phyloP scores from a whole-genome alignment of 495 filamentous ascomycete species.

The Letharia columbiana region DNA sequence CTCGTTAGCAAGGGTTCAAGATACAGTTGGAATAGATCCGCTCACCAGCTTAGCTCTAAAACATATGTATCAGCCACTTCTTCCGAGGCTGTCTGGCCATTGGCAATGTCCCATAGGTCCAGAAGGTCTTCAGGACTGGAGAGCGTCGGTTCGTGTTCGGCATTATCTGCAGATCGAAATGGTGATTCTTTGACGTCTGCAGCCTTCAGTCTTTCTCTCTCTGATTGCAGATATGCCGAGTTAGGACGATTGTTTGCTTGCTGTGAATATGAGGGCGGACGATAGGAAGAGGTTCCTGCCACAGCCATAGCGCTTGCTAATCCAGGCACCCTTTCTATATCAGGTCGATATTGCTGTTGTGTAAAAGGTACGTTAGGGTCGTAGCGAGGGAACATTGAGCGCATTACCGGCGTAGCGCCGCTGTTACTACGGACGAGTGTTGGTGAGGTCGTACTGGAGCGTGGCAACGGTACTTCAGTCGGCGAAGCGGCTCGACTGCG shows the following conservation, averaged over 20 bases:
- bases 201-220: constrained; percentile 6
- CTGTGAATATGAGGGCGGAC: constrained; percentile 9
- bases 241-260: constrained; percentile 11
- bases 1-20: neutral
- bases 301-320: constrained; percentile 18
- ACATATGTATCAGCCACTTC: constrained; percentile 13
- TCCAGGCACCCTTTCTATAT: constrained; percentile 15
- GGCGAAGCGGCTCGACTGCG: constrained; percentile 16
- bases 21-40: neutral
- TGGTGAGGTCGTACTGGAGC: constrained; percentile 21
- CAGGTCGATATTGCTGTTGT: constrained; percentile 59
- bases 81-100: constrained; percentile 23
- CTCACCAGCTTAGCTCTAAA: constrained; percentile 24
- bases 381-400: constrained; percentile 75
- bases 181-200: constrained; percentile 16
- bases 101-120: constrained; percentile 24
- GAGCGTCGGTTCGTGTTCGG: constrained; percentile 12
- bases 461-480: constrained; percentile 13
- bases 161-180: constrained; percentile 15
- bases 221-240: constrained; percentile 2
- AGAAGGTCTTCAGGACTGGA: constrained; percentile 24
- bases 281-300: constrained; percentile 17
- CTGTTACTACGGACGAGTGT: constrained; percentile 17
- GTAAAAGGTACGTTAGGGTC: constrained; percentile 60
- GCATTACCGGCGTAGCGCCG: constrained; percentile 39